These are phyloP conservation scores for Russula vinacea DNA, from an alignment of 768 basidiomycete species.

Conservation along the genomic window DNA sequence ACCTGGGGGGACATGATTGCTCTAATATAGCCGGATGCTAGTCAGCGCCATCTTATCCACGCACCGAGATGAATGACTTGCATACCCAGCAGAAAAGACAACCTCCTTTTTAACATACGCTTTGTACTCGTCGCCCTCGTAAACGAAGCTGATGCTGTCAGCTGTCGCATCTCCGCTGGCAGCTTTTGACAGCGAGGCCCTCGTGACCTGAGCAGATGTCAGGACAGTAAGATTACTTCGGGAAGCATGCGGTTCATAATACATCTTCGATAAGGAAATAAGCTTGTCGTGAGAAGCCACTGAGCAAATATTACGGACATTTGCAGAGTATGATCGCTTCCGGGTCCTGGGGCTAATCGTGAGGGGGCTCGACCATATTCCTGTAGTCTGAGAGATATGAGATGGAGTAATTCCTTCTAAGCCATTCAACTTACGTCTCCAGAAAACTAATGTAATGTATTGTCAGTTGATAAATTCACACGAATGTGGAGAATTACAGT, in stretches of 20 bases:
- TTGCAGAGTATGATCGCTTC: slow-evolving; percentile 23
- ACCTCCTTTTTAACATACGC: slow-evolving; percentile 23
- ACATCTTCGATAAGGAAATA: slow-evolving; percentile 13
- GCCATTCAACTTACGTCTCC: slow-evolving; percentile 22
- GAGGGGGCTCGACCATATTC: slow-evolving; percentile 17
- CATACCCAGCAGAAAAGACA: slow-evolving; percentile 28
- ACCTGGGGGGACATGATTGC: slow-evolving; percentile 26
- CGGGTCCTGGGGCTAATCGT: slow-evolving; percentile 4
- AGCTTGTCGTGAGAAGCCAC: background rate
- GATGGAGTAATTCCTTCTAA: background rate
- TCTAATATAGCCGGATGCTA: slow-evolving; percentile 1
- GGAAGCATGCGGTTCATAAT: slow-evolving; percentile 31
- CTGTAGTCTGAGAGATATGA: slow-evolving; percentile 15
- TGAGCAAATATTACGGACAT: slow-evolving; percentile 8
- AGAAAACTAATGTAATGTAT: slow-evolving; percentile 11
- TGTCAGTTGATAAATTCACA: background rate
- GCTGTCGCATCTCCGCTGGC: slow-evolving; percentile 4
- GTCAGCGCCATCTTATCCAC: background rate
- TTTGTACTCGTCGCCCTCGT: slow-evolving; percentile 12
- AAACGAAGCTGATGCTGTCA: slow-evolving; percentile 20
- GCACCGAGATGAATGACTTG: no score
- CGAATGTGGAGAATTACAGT: background rate
- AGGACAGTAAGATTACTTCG: slow-evolving; percentile 31
- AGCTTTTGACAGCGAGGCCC: slow-evolving; percentile 12
- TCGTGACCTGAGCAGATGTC: background rate